phyloP scores from a whole-genome alignment of 164 flowering plant genomes.

The Stephania japonica region DNA sequence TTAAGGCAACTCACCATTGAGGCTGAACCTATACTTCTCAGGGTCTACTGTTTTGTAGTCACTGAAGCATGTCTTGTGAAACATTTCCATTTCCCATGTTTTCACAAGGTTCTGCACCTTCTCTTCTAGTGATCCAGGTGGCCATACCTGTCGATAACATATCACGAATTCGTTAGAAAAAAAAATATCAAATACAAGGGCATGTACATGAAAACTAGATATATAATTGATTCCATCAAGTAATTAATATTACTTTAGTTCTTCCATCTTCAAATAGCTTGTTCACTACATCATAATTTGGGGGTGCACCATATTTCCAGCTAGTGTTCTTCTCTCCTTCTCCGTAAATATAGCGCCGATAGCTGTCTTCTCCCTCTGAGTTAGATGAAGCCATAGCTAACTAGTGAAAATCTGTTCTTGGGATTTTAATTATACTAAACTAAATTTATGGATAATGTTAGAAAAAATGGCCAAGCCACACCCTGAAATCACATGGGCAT shows the following conservation, averaged over 20 bases:
- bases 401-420: neutral
- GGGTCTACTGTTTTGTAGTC: slow-evolving; percentile 46
- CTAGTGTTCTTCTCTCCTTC: slow-evolving; percentile 38
- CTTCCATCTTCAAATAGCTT: slow-evolving; percentile 70
- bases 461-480: no score
- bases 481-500: no score
- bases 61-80: slow-evolving; percentile 36
- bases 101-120: slow-evolving; percentile 61
- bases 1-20: slow-evolving; percentile 41
- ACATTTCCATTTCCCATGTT: slow-evolving; percentile 79
- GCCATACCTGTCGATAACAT: slow-evolving; percentile 49
- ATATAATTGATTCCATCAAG: no score
- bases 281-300: slow-evolving; percentile 53
- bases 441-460: no score
- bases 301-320: slow-evolving; percentile 83
- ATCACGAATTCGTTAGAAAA: no score
- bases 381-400: slow-evolving; percentile 1
- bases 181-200: no score
- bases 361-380: slow-evolving; percentile 35
- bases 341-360: slow-evolving; percentile 43
- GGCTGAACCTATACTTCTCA: slow-evolving; percentile 27
- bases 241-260: slow-evolving; percentile 18
- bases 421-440: neutral
- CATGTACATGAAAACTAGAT: no score
- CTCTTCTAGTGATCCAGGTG: slow-evolving; percentile 60